phyloP scores from a whole-genome alignment of 805 yeast species.

The Starmerella kuoi region DNA sequence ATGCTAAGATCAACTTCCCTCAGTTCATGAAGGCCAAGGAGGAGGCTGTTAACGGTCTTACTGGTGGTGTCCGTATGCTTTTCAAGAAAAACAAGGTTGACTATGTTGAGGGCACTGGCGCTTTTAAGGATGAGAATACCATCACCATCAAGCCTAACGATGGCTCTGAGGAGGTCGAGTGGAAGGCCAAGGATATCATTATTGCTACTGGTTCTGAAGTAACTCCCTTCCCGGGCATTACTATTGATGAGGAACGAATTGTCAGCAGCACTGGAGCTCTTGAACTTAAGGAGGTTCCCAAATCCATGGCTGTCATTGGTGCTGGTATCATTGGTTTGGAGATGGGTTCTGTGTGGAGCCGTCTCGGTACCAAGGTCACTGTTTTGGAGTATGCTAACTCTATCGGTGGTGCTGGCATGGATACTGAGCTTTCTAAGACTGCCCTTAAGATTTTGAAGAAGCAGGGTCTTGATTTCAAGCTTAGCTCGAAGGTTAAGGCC shows the following conservation, averaged over 20 bases:
- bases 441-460: constrained; percentile 82
- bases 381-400: constrained; percentile 80
- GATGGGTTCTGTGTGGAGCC: constrained; percentile 96
- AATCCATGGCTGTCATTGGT: constrained; percentile 84
- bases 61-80: constrained; percentile 87
- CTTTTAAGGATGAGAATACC: constrained; percentile 70
- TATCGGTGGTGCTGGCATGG: constrained; percentile 99
- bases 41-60: constrained; percentile 73
- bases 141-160: constrained; percentile 76
- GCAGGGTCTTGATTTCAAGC: constrained; percentile 90
- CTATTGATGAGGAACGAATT: constrained; percentile 91
- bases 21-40: constrained; percentile 88
- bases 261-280: constrained; percentile 92
- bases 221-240: constrained; percentile 97
- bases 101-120: constrained; percentile 86
- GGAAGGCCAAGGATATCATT: constrained; percentile 77
- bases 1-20: constrained; percentile 60
- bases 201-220: constrained; percentile 98
- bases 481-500: constrained; percentile 78
- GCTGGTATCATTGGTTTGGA: constrained; percentile 99
- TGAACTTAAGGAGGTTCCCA: constrained; percentile 77
- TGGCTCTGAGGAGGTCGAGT: constrained; percentile 58
- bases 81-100: constrained; percentile 92
- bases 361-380: constrained; percentile 92
- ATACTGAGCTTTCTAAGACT: constrained; percentile 80